Evolutionary conservation across 2,329 filamentous ascomycete species (phyloP), one percentile per base, ranked within the genome.

Genomic region (Colletotrichum caudatum): DNA sequence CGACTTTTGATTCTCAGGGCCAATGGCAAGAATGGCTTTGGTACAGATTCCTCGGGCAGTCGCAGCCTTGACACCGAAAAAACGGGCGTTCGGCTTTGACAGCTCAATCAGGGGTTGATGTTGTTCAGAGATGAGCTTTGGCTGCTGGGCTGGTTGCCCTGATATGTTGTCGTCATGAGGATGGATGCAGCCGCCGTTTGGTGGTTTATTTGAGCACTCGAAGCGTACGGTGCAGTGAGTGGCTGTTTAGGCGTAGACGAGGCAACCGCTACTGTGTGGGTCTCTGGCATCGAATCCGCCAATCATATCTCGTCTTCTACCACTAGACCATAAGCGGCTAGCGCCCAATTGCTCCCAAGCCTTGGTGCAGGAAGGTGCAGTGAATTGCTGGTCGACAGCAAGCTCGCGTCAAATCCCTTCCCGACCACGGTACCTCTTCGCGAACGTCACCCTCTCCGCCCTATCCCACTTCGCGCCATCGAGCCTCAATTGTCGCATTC

Each of bases 331-430:
- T 4, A 58, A 20, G 1, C 23, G 46, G 37, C 59, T 69, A 69
- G 65, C 53, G 53, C 16, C 11, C 53, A 69, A 71, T 69, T 59
- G 69, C 57, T 58, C 41, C 16, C 35, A 61, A 39, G 46, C 26
- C 33, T 56, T 26, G 60, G 23, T 23, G 60, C 60, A 50, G 44
- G 48, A 56, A 66, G 65, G 60, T 72, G 61, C 54, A 69, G 20
- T 62, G 23, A 29, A 56, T 64, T 64, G 69, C 53, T 64, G 46
- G 51, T 46, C 12, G 23, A 23, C 20, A 62, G 51, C 58, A 71
- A 51, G 59, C 67, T 64, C 69, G 69, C 69, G 60, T 72, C 69
- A 72, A 71, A 69, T 72, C 69, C 69, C 66, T 72, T 72, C 66
- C 69, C 41, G 20, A 39, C 59, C 68, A 67, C 33, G 46, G 54